Evolutionary conservation across 163 green algal genomes (phyloP), one percentile per base, ranked within the genome.

Genomic region (Scenedesmus sp.): DNA sequence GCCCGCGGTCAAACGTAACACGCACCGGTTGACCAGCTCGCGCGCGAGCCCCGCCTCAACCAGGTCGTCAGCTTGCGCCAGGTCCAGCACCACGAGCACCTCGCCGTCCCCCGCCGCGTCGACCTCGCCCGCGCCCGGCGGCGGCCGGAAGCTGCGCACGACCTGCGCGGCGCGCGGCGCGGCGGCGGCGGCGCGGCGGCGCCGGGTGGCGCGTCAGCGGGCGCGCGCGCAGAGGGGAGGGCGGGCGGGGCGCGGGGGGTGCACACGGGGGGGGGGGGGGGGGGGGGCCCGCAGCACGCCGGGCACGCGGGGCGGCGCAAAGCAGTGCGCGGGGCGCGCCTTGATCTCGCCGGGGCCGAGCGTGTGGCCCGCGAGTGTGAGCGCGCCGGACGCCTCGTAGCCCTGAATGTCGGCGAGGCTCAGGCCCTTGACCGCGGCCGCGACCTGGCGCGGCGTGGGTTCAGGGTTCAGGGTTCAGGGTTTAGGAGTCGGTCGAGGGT

Each of bases 61-160:
- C 50, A 98, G 84, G 24, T 75, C 78, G 6, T 88, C 81, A 71
- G 97, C 91, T 13, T 86, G 50, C 36, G 64, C 56, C 74, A 99
- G 80, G 83, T 99, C 95, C 70, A 98, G 78, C 74, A 98, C 92
- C n/a, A 95, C 94, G 56, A 99, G 87, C 80, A 98, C 86, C 50
- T 97, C 94, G n/a, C 93, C 93, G 74, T 98, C 94, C 15, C 76
- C 77, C 13, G 77, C 84, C 18, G 93, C 95, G 78, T 97, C 94
- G 42, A 97, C 69, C 42, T 97, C 87, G 0, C 88, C 89, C 2
- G 80, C 64, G 67, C 91, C 93, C 47, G 91, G 90, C 1, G 91
- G 91, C 33, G 76, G n/a, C 67, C 89, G 86, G 88, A 97, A 98
- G 65, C 96, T 92, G 4, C 90, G 86, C 29, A 93, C 62, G 17